Base-by-base conservation (phyloP, 495 filamentous ascomycete species). In the Aspergillus taichungensis region DNA sequence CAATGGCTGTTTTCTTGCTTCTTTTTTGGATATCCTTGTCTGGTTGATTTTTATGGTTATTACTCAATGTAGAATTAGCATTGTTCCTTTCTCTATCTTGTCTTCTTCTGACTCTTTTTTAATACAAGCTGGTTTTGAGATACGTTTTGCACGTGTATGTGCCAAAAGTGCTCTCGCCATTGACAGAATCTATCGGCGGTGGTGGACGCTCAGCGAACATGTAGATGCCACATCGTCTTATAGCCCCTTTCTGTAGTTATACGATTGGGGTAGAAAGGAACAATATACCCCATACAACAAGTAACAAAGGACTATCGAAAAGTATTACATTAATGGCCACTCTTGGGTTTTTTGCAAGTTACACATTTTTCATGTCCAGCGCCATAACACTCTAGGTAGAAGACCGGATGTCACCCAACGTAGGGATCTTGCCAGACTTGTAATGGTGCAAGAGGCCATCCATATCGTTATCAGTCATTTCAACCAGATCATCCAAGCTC, bases 381-480 rank as follows among this genome's bases (percentile, higher is more conserved):
- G 18, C 18, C 18, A 24, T 24, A 24, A 24, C 4, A 24, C 18
- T 4, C 4, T 24, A 24, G 18, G 18, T 24, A 24, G 18, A 24
- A 24, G 55, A 37, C 28, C 66, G 69, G 37, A 75, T 52, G 36
- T 68, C 59, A 27, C 65, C 49, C 4, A 72, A 56, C 2, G 56
- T 55, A 2, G 70, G 72, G 34, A 76, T 62, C 8, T 61, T 54
- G 13, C 64, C 66, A 10, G 77, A 60, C 28, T 67, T 57, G 57
- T 92, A 98, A 56, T 79, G 86, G 1, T 60, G 67, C 29, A 97
- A 59, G 18, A 98, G 63, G 29, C 64, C 69, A 18, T 82, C 79
- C 85, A 97, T 95, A 56, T 95, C 89, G 43, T 79, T 69, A 29
- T 94, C 89, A 18, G 77, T 73, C 79, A 98, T 84, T 32, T 78